phyloP scores from a whole-genome alignment of 2,329 filamentous ascomycete genomes.

The Trichoderma citrinoviride region DNA sequence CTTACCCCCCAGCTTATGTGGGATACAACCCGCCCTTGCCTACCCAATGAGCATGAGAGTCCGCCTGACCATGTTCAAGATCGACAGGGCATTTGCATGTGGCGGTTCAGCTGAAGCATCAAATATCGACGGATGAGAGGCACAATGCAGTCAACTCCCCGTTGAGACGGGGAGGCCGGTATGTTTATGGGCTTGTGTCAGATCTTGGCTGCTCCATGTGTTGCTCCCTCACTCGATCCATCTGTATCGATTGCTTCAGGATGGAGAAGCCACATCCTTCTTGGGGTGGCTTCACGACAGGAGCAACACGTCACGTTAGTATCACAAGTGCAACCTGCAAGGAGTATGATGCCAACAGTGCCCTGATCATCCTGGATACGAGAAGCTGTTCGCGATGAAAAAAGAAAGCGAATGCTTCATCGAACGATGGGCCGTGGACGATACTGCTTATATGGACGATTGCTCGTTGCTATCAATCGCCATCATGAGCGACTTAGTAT shows the following conservation, averaged over 20 bases:
- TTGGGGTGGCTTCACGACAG: background rate
- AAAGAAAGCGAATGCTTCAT: too few relatives aligned
- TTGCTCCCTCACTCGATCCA: background rate
- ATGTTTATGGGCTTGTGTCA: background rate
- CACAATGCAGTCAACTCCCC: background rate
- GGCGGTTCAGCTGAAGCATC: background rate
- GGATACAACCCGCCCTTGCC: background rate
- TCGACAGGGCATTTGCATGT: background rate
- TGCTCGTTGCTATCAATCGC: too few relatives aligned
- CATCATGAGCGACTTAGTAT: too few relatives aligned
- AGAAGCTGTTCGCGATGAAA: background rate
- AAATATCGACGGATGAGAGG: background rate
- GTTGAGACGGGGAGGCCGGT: background rate
- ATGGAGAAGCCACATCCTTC: background rate
- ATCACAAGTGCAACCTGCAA: background rate
- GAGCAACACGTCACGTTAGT: background rate
- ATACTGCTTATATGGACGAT: too few relatives aligned
- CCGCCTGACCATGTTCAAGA: too few relatives aligned
- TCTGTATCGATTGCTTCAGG: background rate
- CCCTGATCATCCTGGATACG: background rate
- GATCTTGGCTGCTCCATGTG: background rate
- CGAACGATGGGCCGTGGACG: too few relatives aligned
- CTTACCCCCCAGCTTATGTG: slow-evolving; percentile 10
- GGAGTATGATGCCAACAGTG: background rate
- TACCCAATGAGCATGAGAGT: too few relatives aligned